phyloP scores from a whole-genome alignment of 2,329 filamentous ascomycete species.

The Westerdykella sp. region DNA sequence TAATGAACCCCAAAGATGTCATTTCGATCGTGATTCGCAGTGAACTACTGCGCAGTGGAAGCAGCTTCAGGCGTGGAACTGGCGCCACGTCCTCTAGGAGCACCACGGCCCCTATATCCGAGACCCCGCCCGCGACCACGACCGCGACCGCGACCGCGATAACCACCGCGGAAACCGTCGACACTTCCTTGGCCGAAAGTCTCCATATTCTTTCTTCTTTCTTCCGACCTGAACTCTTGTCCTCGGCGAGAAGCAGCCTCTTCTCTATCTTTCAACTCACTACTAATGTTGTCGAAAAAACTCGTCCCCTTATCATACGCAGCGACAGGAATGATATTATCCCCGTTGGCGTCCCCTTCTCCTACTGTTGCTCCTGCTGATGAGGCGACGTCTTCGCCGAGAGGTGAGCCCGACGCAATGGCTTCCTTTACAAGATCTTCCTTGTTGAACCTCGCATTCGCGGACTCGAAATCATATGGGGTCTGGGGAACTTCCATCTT shows the following conservation, averaged over 20 bases:
- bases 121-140: conserved; percentile 53
- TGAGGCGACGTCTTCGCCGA: conserved; percentile 41
- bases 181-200: conserved; percentile 97
- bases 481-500: conserved; percentile 85
- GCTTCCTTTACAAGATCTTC: conserved; percentile 84
- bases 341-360: conserved; percentile 33
- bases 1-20: too few species aligned
- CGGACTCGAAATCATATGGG: conserved; percentile 84
- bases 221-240: conserved; percentile 83
- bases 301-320: conserved; percentile 83
- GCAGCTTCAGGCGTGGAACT: too few species aligned
- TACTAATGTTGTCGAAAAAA: conserved; percentile 98
- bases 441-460: conserved; percentile 87
- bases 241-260: conserved; percentile 62
- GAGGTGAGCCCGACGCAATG: conserved; percentile 67
- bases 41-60: too few species aligned
- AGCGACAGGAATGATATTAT: conserved; percentile 42
- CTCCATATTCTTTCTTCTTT: conserved; percentile 93
- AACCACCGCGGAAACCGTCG: conserved; percentile 71
- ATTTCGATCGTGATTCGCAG: too few species aligned
- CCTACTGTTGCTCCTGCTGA: conserved; percentile 34
- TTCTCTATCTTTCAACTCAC: conserved; percentile 81
- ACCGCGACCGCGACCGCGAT: conserved; percentile 72
- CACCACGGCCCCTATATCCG: conserved; percentile 43
- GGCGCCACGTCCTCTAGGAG: conserved; percentile 19